phyloP scores from a whole-genome alignment of 2,329 filamentous ascomycete genomes.

The Fusarium gaditjirri region DNA sequence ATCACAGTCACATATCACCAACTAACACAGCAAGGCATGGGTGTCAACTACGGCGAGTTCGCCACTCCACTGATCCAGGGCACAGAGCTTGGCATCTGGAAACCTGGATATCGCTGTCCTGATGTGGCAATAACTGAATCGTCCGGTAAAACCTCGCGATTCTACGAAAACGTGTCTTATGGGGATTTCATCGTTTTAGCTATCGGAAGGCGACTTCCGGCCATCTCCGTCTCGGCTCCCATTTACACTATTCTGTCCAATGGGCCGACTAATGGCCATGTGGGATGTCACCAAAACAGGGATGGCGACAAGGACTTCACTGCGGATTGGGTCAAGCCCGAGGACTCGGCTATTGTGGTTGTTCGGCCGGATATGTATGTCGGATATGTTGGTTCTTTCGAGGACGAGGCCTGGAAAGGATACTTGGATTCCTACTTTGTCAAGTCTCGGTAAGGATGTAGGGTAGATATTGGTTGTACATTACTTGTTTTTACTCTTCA shows the following conservation, averaged over 20 bases:
- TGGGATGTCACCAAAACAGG: not conserved
- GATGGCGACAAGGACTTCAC: not conserved
- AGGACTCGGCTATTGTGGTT: not conserved
- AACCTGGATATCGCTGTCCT: conserved; percentile 28
- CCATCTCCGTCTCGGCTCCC: not conserved
- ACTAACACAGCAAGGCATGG: conserved; percentile 20
- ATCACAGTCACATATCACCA: not conserved
- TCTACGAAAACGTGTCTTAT: conserved; percentile 7
- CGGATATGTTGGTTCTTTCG: conserved; percentile 9
- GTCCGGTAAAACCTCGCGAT: not conserved
- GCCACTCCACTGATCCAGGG: conserved; percentile 21
- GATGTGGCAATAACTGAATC: not conserved
- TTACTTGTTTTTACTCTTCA: fast-evolving
- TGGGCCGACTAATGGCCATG: not conserved
- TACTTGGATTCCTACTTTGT: conserved; percentile 8
- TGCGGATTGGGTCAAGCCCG: conserved; percentile 7
- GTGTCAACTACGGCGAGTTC: conserved; percentile 21
- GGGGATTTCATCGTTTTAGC: conserved; percentile 2
- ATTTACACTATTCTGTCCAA: conserved; percentile 1
- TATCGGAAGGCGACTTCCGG: not conserved
- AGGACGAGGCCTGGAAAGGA: conserved; percentile 10
- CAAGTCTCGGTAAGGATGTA: not conserved
- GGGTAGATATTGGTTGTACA: not conserved
- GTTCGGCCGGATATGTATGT: conserved; percentile 39
- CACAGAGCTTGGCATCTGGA: conserved; percentile 12